Evolutionary conservation across 768 basidiomycete genomes (phyloP).

Genomic region (Phaeolepiota aurea): DNA sequence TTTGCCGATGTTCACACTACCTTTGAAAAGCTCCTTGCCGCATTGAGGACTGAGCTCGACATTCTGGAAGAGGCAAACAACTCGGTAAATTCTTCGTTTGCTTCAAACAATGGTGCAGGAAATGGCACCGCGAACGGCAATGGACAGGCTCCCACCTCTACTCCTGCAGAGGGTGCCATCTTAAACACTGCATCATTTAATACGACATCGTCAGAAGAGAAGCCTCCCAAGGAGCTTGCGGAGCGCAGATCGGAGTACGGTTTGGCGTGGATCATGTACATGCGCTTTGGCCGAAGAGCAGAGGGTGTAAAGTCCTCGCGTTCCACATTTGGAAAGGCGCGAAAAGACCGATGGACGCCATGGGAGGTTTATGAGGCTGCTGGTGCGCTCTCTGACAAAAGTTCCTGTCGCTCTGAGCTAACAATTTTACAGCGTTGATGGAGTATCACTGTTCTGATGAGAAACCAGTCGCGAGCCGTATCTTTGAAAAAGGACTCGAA

Average conservation of each 20-base stretch:
- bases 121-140: constrained; percentile 1
- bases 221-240: constrained; percentile 41
- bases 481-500: constrained; percentile 92
- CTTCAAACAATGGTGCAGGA: constrained; percentile 6
- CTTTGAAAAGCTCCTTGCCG: constrained; percentile 66
- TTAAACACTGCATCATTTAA: constrained; percentile 42
- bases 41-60: constrained; percentile 59
- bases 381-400: constrained; percentile 37
- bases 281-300: constrained; percentile 84
- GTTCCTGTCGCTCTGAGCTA: constrained; percentile 2
- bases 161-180: constrained; percentile 13
- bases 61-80: constrained; percentile 38
- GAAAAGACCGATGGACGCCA: constrained; percentile 64
- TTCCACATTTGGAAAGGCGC: constrained; percentile 71
- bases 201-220: constrained; percentile 45
- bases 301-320: constrained; percentile 81
- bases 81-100: constrained; percentile 22
- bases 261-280: constrained; percentile 82
- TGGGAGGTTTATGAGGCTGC: constrained; percentile 96
- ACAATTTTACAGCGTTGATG: constrained; percentile 60
- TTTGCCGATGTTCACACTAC: constrained; percentile 58
- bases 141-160: constrained; percentile 1
- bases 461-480: constrained; percentile 71
- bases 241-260: constrained; percentile 66
- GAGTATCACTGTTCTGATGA: constrained; percentile 89